phyloP scores from a whole-genome alignment of 2,329 filamentous ascomycete species.

The Penicillium sp. region DNA sequence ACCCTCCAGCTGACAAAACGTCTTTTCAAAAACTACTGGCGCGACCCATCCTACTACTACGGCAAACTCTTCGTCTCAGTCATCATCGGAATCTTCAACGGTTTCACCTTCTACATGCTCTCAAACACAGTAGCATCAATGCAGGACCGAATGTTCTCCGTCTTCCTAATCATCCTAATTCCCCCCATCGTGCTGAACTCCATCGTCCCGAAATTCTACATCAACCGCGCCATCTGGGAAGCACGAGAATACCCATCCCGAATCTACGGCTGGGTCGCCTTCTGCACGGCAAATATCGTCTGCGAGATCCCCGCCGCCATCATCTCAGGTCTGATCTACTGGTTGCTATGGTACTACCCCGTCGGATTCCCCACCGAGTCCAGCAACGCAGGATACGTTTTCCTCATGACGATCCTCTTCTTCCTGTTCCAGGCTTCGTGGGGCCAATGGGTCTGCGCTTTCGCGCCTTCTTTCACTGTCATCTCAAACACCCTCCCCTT shows the following conservation, averaged over 20 bases:
- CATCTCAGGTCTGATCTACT: slow-evolving; percentile 65
- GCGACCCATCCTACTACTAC: slow-evolving; percentile 73
- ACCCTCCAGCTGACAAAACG: slow-evolving; percentile 66
- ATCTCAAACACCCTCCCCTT: slow-evolving; percentile 74
- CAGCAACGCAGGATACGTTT: slow-evolving; percentile 68
- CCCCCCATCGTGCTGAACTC: slow-evolving; percentile 71
- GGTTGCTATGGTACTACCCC: slow-evolving; percentile 72
- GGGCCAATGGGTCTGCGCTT: slow-evolving; percentile 84
- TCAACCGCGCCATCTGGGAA: slow-evolving; percentile 70
- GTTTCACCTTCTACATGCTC: slow-evolving; percentile 73
- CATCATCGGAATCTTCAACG: slow-evolving; percentile 73
- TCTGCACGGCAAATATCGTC: slow-evolving; percentile 69
- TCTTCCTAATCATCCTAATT: slow-evolving; percentile 64
- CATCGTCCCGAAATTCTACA: slow-evolving; percentile 74
- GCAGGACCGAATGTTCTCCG: slow-evolving; percentile 75
- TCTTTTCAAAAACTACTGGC: slow-evolving; percentile 71
- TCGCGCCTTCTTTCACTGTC: slow-evolving; percentile 74
- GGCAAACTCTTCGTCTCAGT: slow-evolving; percentile 71
- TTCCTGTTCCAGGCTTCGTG: slow-evolving; percentile 71
- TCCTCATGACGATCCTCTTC: slow-evolving; percentile 75
- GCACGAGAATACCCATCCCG: slow-evolving; percentile 69
- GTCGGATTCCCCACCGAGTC: slow-evolving; percentile 66
- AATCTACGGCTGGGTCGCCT: slow-evolving; percentile 76
- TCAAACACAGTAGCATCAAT: slow-evolving; percentile 65
- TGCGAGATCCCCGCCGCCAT: slow-evolving; percentile 71